A percentile compares a stretch with the other conserved stretches of the same genome.
phyloP scores from a whole-genome alignment of 2,329 filamentous ascomycete genomes.

The Alternaria novae-zelandiae region DNA sequence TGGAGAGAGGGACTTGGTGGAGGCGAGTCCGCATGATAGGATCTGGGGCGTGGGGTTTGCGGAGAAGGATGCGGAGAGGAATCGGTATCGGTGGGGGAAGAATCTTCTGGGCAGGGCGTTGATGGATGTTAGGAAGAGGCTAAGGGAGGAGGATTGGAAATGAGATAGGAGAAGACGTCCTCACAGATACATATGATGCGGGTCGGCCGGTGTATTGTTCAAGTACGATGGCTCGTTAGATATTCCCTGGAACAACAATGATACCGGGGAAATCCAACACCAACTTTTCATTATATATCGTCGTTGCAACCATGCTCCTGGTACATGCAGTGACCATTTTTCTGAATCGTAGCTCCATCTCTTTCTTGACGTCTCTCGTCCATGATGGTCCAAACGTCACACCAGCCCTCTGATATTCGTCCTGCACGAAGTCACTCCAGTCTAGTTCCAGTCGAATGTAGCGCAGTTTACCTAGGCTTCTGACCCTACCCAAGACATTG shows the following conservation, averaged over 20 bases:
- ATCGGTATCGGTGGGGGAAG: constrained; percentile 63
- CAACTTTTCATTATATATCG: background rate
- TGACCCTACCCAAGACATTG: background rate
- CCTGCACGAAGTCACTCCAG: background rate
- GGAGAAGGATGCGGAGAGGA: constrained; percentile 56
- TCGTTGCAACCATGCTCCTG: background rate
- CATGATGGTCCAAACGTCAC: background rate
- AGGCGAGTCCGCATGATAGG: constrained; percentile 60
- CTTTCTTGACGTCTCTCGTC: background rate
- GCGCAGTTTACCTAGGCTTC: background rate
- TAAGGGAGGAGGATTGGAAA: constrained; percentile 53
- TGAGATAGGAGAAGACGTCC: background rate
- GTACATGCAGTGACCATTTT: background rate
- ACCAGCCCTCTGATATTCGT: background rate
- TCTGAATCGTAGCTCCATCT: background rate
- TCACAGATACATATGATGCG: background rate
- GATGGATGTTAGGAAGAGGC: constrained; percentile 62
- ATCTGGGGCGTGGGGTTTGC: constrained; percentile 72
- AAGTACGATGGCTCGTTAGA: rapidly evolving
- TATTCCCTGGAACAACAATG: rapidly evolving
- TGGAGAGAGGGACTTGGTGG: constrained; percentile 64
- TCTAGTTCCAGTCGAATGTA: background rate
- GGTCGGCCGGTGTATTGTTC: background rate
- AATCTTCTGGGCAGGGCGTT: constrained; percentile 70
- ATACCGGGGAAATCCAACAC: background rate